These are phyloP conservation scores for Fusarium metavorans DNA, from an alignment of 2,329 filamentous ascomycete species.

Conservation along the genomic window DNA sequence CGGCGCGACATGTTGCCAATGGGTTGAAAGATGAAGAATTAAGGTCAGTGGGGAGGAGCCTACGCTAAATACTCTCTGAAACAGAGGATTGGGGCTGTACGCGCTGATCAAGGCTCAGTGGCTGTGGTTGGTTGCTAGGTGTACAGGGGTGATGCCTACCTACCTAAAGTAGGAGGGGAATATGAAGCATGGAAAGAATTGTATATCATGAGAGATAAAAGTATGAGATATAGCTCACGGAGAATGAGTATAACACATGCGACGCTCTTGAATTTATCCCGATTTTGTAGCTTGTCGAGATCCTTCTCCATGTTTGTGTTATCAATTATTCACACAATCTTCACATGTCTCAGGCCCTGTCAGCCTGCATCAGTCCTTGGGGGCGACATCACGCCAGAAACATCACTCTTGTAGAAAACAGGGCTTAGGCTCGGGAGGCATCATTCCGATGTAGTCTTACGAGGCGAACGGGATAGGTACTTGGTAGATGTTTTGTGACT, in stretches of 20 bases:
- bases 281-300: too few species aligned
- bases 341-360: too few species aligned
- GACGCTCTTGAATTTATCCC: too few species aligned
- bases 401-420: background rate
- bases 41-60: background rate
- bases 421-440: background rate
- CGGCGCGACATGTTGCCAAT: background rate
- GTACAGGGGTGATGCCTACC: too few species aligned
- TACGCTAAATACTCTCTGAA: background rate
- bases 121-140: background rate
- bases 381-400: background rate
- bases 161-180: too few species aligned
- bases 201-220: too few species aligned
- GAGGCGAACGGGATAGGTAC: background rate
- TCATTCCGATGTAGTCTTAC: background rate
- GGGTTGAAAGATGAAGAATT: background rate
- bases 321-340: too few species aligned
- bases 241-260: too few species aligned
- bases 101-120: background rate
- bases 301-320: too few species aligned
- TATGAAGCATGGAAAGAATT: too few species aligned
- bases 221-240: too few species aligned
- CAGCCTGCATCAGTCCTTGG: too few species aligned
- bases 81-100: background rate
- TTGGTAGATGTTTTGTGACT: background rate